Evolutionary conservation across 2,329 filamentous ascomycete genomes (phyloP).

Genomic region (Chlorencoelia australis): DNA sequence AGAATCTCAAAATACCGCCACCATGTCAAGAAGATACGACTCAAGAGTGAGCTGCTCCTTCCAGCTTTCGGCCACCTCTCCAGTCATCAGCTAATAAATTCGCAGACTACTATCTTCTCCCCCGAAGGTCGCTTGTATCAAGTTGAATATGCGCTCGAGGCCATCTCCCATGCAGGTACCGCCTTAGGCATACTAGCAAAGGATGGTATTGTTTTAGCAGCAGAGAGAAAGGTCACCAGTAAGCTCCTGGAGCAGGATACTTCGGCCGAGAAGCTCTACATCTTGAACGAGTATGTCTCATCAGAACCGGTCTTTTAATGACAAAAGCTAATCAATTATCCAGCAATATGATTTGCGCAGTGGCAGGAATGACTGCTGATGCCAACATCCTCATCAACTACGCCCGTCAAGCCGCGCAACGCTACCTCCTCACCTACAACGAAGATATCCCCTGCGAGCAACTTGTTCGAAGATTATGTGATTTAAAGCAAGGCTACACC

Average conservation of each 20-base stretch:
- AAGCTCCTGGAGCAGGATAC: conserved; percentile 99
- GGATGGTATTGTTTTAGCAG: conserved; percentile 95
- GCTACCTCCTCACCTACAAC: conserved; percentile 98
- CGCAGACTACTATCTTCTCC: conserved; percentile 97
- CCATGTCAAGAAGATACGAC: conserved; percentile 96
- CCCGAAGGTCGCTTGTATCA: conserved; percentile 97
- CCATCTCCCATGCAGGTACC: conserved; percentile 96
- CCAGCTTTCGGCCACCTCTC: conserved; percentile 14
- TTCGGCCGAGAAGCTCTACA: conserved; percentile 99
- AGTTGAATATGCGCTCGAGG: conserved; percentile 97
- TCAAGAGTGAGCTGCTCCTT: conserved; percentile 61
- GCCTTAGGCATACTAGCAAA: conserved; percentile 94
- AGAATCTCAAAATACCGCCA: conserved; percentile 9
- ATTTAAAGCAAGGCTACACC: conserved; percentile 98
- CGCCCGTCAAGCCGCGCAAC: conserved; percentile 90
- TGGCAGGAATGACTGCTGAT: conserved; percentile 97
- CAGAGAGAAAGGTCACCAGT: conserved; percentile 97
- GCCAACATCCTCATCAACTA: conserved; percentile 99
- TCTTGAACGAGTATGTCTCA: conserved; percentile 78
- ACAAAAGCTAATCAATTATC: conserved; percentile 9
- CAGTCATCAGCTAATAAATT: conserved; percentile 16
- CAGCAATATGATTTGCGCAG: conserved; percentile 99
- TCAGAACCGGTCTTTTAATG: neutral
- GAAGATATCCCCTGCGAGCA: conserved; percentile 99
- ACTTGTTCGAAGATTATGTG: conserved; percentile 89